Evolutionary conservation across 140 eudicot species (phyloP), one percentile per base, ranked within the genome.

Genomic region (Cichorium intybus): DNA sequence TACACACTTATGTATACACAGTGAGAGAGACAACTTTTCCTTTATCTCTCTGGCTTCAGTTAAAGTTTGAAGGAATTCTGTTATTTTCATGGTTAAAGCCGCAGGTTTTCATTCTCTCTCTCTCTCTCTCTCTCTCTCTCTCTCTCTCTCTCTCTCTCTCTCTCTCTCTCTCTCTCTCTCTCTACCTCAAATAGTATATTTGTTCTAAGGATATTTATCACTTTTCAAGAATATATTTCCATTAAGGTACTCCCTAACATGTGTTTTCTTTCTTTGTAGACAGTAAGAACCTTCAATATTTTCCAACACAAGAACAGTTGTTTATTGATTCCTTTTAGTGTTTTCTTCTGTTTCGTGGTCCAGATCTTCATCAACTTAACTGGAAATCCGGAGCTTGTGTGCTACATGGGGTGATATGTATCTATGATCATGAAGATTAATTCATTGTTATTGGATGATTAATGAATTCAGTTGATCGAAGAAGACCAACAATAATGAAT

Each of bases 21-120:
- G 68, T 54, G 52, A 52, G 17, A 68, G 52, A 35, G 41, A 60
- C 54, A 63, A 4, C 84, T 80, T 87, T 84, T 77, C 72, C 91
- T 84, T 87, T 87, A 73, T 81, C 82, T 80, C 84, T 47, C 83
- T 75, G 73, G 75, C 49, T 85, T 80, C 76, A 51, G 87, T 85
- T 83, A 85, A 85, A 85, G 95, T 76, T 55, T 60, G 74, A 76
- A 80, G 71, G 73, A 85, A 76, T 77, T 81, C 82, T 81, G 77
- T 70, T 75, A 69, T 76, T 85, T 79, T 70, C 66, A 64, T 81
- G 84, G 76, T 83, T 79, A 83, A 86, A 84, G 93, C 79, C 73
- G 54, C 72, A 55, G 60, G 78, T 73, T 53, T 66, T 66, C 61
- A 56, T 24, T 9, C 29, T 26, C 29, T 26, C 29, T 26, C 29